Evolutionary conservation across 305 asterid species (phyloP).

Genomic region (Solanum chacoense): DNA sequence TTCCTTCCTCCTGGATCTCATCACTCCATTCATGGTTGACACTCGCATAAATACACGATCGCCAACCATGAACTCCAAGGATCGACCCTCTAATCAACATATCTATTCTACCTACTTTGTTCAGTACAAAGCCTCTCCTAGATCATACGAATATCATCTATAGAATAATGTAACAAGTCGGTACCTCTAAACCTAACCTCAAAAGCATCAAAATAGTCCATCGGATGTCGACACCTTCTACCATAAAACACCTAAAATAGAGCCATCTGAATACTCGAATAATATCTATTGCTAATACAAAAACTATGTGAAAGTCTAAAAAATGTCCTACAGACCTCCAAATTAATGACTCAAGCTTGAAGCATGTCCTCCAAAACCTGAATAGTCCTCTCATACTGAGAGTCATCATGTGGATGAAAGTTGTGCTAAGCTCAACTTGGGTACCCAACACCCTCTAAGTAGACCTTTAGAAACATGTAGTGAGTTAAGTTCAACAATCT

Average conservation of each 20-base stretch:
- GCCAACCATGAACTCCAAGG: background rate
- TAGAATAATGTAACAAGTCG: background rate
- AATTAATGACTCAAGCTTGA: background rate
- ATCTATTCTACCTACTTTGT: background rate
- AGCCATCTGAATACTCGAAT: background rate
- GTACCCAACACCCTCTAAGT: background rate
- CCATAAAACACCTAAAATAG: background rate
- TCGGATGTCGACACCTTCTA: background rate
- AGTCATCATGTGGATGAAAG: background rate
- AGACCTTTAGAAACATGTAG: background rate
- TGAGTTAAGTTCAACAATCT: background rate
- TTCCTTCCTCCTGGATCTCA: background rate
- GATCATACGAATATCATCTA: background rate
- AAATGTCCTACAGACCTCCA: background rate
- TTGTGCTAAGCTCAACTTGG: background rate
- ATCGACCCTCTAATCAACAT: background rate
- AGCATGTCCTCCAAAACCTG: background rate
- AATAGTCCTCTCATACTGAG: background rate
- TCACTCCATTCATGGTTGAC: background rate
- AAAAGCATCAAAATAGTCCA: background rate
- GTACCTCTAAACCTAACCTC: background rate
- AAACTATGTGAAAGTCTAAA: no score
- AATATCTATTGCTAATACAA: background rate
- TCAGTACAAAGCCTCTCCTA: background rate
- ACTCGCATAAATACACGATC: background rate